phyloP scores from a whole-genome alignment of 495 filamentous ascomycete genomes.

The Penicillium cinerascens region DNA sequence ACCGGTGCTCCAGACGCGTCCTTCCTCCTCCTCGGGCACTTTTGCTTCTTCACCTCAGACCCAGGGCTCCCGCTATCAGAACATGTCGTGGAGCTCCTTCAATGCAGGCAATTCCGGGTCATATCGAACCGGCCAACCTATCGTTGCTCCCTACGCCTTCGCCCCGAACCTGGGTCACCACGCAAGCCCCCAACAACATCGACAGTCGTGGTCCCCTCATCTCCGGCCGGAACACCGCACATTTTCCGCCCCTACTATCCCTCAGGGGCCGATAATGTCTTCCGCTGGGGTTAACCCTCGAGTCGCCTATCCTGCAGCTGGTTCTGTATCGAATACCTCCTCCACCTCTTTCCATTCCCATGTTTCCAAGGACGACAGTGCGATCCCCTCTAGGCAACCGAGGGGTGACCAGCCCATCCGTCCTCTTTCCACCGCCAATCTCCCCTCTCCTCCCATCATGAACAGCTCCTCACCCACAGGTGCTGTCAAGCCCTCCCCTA shows the following conservation, averaged over 20 bases:
- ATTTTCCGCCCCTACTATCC: constrained; percentile 58
- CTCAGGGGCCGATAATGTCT: constrained; percentile 43
- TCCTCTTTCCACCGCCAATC: constrained; percentile 51
- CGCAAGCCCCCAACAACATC: constrained; percentile 47
- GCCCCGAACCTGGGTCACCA: constrained; percentile 64
- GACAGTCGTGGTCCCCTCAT: constrained; percentile 58
- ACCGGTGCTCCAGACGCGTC: constrained; percentile 77
- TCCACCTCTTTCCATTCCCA: constrained; percentile 39
- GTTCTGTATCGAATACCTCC: constrained; percentile 58
- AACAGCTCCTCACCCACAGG: constrained; percentile 46
- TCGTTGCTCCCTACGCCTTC: constrained; percentile 82
- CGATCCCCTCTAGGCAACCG: constrained; percentile 40
- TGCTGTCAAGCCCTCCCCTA: constrained; percentile 56
- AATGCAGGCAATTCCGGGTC: constrained; percentile 54
- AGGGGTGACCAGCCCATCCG: constrained; percentile 40
- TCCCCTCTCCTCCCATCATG: constrained; percentile 44
- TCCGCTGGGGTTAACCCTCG: constrained; percentile 38
- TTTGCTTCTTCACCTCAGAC: constrained; percentile 32
- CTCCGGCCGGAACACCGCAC: constrained; percentile 65
- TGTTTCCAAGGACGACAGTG: constrained; percentile 48
- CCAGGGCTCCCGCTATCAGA: constrained; percentile 49
- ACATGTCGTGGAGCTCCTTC: constrained; percentile 63
- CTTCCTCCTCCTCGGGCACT: constrained; percentile 64
- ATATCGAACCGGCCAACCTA: constrained; percentile 66
- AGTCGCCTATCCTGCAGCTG: constrained; percentile 56